Percentiles rank a stretch among this genome's conserved stretches.
These are phyloP conservation scores for Lactarius sp. DNA, from an alignment of 768 basidiomycete species.

Conservation along the genomic window DNA sequence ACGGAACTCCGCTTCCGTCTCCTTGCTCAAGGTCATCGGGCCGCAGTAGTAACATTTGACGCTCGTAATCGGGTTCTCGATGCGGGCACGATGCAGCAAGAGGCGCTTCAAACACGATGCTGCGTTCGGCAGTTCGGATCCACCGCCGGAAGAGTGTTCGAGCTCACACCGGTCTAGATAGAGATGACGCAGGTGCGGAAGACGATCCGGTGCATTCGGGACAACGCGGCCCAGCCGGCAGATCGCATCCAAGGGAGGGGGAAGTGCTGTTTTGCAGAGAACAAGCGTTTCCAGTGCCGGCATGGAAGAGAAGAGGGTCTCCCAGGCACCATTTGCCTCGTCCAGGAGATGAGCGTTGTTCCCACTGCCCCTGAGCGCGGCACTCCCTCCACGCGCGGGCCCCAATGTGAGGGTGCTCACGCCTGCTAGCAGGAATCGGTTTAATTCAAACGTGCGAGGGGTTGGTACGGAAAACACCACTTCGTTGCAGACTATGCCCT, in stretches of 20 bases:
- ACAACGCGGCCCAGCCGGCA: background rate
- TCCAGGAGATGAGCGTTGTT: background rate
- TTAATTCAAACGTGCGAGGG: background rate
- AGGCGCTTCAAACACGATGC: background rate
- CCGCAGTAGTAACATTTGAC: slow-evolving; percentile 11
- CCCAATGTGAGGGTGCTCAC: background rate
- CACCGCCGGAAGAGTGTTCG: background rate
- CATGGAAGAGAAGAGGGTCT: background rate
- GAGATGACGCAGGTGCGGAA: slow-evolving; percentile 1
- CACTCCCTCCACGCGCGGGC: background rate
- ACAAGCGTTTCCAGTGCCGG: background rate
- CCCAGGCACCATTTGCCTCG: background rate
- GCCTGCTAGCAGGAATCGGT: background rate
- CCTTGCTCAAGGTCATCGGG: slow-evolving; percentile 2
- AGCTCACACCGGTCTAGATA: background rate
- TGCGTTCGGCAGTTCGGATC: background rate
- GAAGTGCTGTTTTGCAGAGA: background rate
- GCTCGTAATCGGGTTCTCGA: background rate
- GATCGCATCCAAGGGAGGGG: background rate
- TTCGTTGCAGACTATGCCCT: background rate
- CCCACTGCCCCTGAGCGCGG: background rate
- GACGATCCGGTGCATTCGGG: slow-evolving; percentile 15
- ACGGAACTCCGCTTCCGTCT: slow-evolving; percentile 1
- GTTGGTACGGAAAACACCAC: background rate
- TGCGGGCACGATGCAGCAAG: slow-evolving; percentile 2